phyloP scores from a whole-genome alignment of 805 yeast species.

The Nakazawaea pomicola region DNA sequence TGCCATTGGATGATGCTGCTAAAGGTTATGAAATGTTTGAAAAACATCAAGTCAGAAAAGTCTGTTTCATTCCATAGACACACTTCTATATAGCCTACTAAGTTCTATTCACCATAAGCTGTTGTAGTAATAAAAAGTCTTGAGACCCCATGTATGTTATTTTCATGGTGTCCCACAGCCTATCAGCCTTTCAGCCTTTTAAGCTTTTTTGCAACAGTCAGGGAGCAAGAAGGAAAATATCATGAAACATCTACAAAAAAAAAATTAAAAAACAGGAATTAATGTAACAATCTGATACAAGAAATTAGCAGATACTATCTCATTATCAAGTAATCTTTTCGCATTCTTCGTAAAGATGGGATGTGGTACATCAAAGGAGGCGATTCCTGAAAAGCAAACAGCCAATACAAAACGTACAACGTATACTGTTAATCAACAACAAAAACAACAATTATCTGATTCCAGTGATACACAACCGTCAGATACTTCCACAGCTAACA shows the following conservation, averaged over 20 bases:
- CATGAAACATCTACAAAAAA: no score
- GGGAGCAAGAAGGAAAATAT: no score
- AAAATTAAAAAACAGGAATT: neutral
- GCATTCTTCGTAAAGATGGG: constrained; percentile 5
- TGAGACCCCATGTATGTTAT: no score
- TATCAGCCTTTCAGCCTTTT: no score
- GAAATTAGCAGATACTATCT: no score
- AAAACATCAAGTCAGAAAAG: constrained; percentile 48
- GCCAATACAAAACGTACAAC: constrained; percentile 9
- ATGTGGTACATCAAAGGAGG: constrained; percentile 14
- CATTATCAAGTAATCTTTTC: no score
- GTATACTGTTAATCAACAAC: neutral
- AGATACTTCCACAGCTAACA: constrained; percentile 6
- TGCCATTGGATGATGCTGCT: constrained; percentile 38
- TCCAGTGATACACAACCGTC: constrained; percentile 7
- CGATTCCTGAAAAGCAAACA: neutral
- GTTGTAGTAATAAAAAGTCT: no score
- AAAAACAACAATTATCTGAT: constrained; percentile 1
- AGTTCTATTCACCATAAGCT: no score
- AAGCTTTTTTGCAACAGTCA: no score
- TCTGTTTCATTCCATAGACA: constrained; percentile 32
- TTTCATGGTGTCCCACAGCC: no score
- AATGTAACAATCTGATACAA: no score
- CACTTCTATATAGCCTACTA: neutral
- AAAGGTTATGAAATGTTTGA: constrained; percentile 49